Conservation (phyloP, 805 yeast genomes). For the Hanseniaspora thailandica region DNA sequence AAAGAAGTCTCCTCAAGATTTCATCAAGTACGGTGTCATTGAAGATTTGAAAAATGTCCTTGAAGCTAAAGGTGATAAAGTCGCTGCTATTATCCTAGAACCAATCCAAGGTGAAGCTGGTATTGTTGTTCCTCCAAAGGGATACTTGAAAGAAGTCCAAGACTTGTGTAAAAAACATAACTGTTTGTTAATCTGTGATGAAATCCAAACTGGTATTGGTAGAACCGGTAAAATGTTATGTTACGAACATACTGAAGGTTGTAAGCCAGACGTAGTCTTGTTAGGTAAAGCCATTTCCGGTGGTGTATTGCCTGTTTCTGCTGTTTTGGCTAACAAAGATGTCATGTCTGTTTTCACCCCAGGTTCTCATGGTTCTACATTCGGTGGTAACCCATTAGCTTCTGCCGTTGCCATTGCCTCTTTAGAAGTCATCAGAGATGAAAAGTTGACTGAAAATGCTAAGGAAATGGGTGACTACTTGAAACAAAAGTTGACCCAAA, state of each 20-base stretch:
- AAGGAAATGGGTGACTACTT: conserved; percentile 57
- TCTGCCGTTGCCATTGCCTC: conserved; percentile 91
- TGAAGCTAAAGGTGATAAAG: conserved; percentile 68
- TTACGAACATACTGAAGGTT: conserved; percentile 66
- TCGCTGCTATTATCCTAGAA: conserved; percentile 84
- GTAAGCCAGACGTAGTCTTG: conserved; percentile 79
- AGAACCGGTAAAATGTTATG: conserved; percentile 92
- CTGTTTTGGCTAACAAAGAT: conserved; percentile 79
- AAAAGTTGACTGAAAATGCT: conserved; percentile 72
- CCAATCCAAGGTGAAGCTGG: conserved; percentile 99
- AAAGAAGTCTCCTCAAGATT: conserved; percentile 58
- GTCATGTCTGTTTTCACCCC: conserved; percentile 84
- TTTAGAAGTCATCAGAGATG: conserved; percentile 77
- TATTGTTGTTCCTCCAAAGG: conserved; percentile 82
- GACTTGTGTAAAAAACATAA: conserved; percentile 71
- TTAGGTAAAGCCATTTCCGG: conserved; percentile 94
- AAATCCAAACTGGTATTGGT: conserved; percentile 94
- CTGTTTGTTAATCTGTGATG: conserved; percentile 85
- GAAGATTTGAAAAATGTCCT: conserved; percentile 81
- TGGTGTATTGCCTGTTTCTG: conserved; percentile 86
- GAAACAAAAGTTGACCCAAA: conserved; percentile 43
- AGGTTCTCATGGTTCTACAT: conserved; percentile 95
- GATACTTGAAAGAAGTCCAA: conserved; percentile 61
- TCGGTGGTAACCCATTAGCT: conserved; percentile 94
- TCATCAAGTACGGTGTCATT: conserved; percentile 67